Percentiles rank a stretch among this genome's conserved stretches.
These are phyloP conservation scores for Magnusiomyces tetraspermus DNA, from an alignment of 1,139 yeast species.

Conservation along the genomic window DNA sequence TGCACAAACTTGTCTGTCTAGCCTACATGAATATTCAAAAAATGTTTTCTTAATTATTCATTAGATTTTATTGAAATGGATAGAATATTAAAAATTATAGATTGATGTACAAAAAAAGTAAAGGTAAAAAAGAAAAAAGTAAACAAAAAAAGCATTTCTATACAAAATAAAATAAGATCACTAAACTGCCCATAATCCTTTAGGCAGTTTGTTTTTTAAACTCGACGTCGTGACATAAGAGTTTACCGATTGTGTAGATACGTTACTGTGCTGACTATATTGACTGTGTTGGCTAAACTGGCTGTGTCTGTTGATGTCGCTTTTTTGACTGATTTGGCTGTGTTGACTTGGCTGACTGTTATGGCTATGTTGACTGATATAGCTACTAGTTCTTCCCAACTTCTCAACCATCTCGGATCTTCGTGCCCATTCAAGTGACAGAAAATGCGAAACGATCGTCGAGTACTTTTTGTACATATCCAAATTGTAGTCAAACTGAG, in stretches of 20 bases:
- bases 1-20: too few relatives aligned
- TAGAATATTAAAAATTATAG: background rate
- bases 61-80: too few relatives aligned
- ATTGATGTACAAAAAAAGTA: background rate
- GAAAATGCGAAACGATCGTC: conserved; percentile 6
- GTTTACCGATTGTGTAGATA: background rate
- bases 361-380: background rate
- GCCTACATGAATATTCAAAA: background rate
- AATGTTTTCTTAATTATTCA: background rate
- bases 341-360: background rate
- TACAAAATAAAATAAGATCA: background rate
- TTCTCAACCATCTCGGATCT: conserved; percentile 9
- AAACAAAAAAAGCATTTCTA: background rate
- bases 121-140: background rate
- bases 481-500: background rate
- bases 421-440: conserved; percentile 11
- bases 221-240: background rate
- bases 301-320: background rate
- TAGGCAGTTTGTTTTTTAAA: background rate
- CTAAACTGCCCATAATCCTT: background rate
- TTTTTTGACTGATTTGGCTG: background rate
- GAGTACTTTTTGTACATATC: conserved; percentile 2
- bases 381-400: conserved; percentile 4
- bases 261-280: background rate
- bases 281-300: background rate